A percentile compares a stretch with the other conserved stretches of the same genome.
phyloP scores from a whole-genome alignment of 768 basidiomycete genomes.

The Naganishia kalamii region DNA sequence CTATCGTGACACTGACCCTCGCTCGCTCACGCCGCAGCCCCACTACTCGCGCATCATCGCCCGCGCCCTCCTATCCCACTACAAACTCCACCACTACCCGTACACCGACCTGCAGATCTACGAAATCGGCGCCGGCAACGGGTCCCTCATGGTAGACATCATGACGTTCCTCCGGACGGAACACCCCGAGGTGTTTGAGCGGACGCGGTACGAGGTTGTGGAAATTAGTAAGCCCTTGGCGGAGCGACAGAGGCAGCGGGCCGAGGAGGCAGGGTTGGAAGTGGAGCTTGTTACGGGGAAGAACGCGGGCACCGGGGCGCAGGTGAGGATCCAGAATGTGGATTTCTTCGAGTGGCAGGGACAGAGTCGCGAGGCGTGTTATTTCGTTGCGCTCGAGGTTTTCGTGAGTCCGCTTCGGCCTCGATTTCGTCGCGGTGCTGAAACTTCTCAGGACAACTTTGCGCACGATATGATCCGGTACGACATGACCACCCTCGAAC shows the following conservation, averaged over 20 bases:
- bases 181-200: constrained; percentile 81
- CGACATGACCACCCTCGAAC: constrained; percentile 67
- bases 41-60: constrained; percentile 89
- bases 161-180: constrained; percentile 68
- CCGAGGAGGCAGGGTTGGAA: constrained; percentile 34
- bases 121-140: constrained; percentile 97
- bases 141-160: constrained; percentile 82
- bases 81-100: constrained; percentile 89
- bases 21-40: constrained; percentile 55
- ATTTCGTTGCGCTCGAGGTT: constrained; percentile 90
- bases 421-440: background rate
- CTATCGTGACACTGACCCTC: background rate
- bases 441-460: constrained; percentile 73
- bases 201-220: constrained; percentile 86
- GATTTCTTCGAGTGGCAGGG: constrained; percentile 53
- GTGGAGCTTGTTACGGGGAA: constrained; percentile 36
- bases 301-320: constrained; percentile 54
- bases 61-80: constrained; percentile 79
- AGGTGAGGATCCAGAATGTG: constrained; percentile 63
- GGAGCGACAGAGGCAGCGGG: constrained; percentile 54
- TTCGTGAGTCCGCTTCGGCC: constrained; percentile 56
- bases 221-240: constrained; percentile 83
- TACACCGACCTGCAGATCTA: constrained; percentile 94
- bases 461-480: constrained; percentile 93
- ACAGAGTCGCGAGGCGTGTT: constrained; percentile 77